These are phyloP conservation scores for Hirschfeldia incana DNA, from an alignment of 345 rosid genomes.

Conservation along the genomic window DNA sequence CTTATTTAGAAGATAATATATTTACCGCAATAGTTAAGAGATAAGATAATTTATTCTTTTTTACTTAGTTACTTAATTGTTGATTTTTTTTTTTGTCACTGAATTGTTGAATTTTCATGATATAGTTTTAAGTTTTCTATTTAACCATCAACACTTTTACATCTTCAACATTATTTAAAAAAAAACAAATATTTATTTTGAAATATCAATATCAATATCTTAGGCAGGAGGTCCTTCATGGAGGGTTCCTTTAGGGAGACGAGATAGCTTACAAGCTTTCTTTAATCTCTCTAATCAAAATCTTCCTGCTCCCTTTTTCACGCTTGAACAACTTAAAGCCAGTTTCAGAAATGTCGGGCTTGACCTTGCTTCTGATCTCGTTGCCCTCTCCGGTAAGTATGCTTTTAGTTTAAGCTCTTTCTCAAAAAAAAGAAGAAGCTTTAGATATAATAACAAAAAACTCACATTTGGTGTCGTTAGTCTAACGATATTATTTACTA, in stretches of 20 bases:
- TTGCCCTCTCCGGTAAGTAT: constrained; percentile 35
- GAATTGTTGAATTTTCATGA: neutral
- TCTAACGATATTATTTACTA: neutral
- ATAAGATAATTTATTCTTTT: neutral
- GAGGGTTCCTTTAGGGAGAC: constrained; percentile 38
- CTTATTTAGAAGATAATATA: neutral
- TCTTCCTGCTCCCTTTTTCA: constrained; percentile 32
- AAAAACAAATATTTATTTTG: neutral
- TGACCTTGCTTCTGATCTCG: constrained; percentile 26
- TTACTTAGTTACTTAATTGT: neutral
- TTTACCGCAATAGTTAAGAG: neutral
- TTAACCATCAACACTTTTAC: neutral
- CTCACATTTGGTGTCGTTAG: neutral
- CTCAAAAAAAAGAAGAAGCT: neutral
- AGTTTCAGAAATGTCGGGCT: constrained; percentile 29
- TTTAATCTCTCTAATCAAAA: constrained; percentile 3
- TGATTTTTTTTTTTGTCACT: neutral
- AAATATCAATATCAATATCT: neutral
- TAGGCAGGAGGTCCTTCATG: constrained; percentile 43
- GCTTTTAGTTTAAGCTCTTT: neutral
- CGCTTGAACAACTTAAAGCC: constrained; percentile 27
- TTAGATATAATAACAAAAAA: neutral
- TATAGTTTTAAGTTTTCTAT: neutral
- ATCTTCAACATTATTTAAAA: neutral
- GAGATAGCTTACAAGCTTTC: constrained; percentile 38